A percentile compares a stretch with the other conserved stretches of the same genome.
phyloP scores from a whole-genome alignment of 805 yeast genomes.

The Saccharomyces eubayanus region DNA sequence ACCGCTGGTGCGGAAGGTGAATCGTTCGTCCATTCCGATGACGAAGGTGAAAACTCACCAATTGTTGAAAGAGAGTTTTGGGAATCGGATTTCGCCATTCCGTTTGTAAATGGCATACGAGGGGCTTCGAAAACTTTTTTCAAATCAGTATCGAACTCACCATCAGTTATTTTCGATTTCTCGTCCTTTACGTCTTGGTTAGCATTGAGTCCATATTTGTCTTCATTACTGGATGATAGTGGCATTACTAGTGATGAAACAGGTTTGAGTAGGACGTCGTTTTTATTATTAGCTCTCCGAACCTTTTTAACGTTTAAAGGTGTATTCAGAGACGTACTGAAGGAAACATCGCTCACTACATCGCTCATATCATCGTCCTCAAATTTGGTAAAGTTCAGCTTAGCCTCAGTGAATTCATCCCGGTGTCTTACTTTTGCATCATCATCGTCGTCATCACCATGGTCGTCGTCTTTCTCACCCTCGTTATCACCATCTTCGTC shows the following conservation, averaged over 20 bases:
- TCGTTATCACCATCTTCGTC: conserved; percentile 6
- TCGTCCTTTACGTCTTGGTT: not conserved
- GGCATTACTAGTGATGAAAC: too few relatives aligned
- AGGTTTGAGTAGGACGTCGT: conserved; percentile 10
- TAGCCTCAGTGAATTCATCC: conserved; percentile 34
- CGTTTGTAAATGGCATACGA: conserved; percentile 20
- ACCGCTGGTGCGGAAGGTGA: conserved; percentile 27
- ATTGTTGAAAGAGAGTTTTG: conserved; percentile 35
- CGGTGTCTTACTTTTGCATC: conserved; percentile 16
- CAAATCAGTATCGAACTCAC: conserved; percentile 19
- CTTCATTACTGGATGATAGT: conserved; percentile 2
- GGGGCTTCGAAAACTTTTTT: conserved; percentile 25
- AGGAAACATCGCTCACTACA: conserved; percentile 30
- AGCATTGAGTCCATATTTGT: not conserved
- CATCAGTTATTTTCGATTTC: conserved; percentile 9
- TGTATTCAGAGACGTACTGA: conserved; percentile 22
- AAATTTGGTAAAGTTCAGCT: conserved; percentile 13
- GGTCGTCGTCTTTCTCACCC: conserved; percentile 20
- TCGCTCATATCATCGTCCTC: conserved; percentile 26
- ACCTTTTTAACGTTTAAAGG: conserved; percentile 24
- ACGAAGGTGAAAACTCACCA: conserved; percentile 41
- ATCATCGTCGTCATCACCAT: conserved; percentile 14
- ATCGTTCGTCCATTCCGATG: conserved; percentile 37
- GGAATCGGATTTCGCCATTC: conserved; percentile 26
- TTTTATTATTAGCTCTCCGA: conserved; percentile 7